Conservation (phyloP, 768 basidiomycete species). For the Podaxis mareebaensis region DNA sequence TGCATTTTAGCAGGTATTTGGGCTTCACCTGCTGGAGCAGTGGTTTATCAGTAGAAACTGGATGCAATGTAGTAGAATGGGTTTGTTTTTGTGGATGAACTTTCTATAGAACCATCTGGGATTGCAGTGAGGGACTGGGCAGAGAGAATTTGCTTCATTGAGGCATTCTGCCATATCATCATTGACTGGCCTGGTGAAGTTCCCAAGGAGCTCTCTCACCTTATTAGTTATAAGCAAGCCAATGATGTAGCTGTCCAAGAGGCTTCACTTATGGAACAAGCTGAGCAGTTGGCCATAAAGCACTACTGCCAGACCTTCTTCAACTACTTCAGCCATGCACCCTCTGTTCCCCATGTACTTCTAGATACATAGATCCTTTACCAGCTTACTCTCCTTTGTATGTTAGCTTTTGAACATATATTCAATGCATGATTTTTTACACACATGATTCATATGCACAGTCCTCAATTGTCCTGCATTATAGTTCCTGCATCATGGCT, state of each 20-base stretch:
- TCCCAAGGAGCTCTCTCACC: not conserved
- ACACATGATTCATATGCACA: too few species aligned
- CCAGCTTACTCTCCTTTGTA: not conserved
- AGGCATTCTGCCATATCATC: constrained; percentile 6
- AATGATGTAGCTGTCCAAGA: not conserved
- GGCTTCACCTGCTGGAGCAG: not conserved
- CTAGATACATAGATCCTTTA: not conserved
- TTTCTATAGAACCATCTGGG: not conserved
- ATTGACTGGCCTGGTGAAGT: not conserved
- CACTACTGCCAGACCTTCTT: not conserved
- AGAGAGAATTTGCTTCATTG: constrained; percentile 8
- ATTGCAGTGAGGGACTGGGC: constrained; percentile 5
- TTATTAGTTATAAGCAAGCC: not conserved
- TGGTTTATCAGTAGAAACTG: not conserved
- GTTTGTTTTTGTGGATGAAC: not conserved
- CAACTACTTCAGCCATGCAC: not conserved
- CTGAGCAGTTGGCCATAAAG: not conserved
- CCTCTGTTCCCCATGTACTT: not conserved
- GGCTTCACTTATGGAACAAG: not conserved
- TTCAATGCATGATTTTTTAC: too few species aligned
- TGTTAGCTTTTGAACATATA: not conserved
- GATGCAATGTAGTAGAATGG: constrained; percentile 9
- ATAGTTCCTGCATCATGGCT: too few species aligned
- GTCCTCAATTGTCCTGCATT: too few species aligned
- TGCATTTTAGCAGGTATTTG: not conserved